A percentile compares a stretch with the other conserved stretches of the same genome.
Conservation (phyloP, 2,329 filamentous ascomycete species). For the Decorospora gaudefroyi region DNA sequence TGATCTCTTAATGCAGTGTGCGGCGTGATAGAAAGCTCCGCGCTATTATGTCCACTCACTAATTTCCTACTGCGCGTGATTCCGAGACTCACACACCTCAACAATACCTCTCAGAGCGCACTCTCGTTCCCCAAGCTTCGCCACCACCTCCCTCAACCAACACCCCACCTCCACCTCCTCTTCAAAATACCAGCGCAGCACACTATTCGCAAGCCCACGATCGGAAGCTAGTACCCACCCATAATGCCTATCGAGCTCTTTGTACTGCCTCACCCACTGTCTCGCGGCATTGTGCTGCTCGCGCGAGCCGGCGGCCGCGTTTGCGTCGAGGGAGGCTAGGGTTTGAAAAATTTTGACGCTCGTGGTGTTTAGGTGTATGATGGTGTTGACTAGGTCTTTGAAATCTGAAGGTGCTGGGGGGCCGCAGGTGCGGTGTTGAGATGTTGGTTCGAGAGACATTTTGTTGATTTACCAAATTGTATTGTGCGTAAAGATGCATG, state of each 20-base stretch:
- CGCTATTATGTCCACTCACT: too few species aligned
- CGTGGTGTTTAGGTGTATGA: not conserved
- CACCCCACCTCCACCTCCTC: not conserved
- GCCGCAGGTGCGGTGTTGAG: too few species aligned
- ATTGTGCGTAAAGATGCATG: too few species aligned
- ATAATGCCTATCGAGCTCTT: constrained; percentile 10
- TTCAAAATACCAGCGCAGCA: not conserved
- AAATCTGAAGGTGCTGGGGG: constrained; percentile 1
- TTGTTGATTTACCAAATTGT: too few species aligned
- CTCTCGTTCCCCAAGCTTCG: not conserved
- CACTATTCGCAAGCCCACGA: not conserved
- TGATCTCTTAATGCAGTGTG: too few species aligned
- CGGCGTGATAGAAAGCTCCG: too few species aligned
- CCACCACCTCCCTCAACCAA: constrained; percentile 1
- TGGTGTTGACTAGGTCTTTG: not conserved
- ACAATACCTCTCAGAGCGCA: too few species aligned
- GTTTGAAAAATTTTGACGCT: not conserved
- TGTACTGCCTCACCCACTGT: not conserved
- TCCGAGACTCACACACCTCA: too few species aligned
- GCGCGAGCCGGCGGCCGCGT: too few species aligned
- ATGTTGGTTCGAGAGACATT: too few species aligned
- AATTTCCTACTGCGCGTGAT: too few species aligned
- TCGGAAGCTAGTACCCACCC: constrained; percentile 15
- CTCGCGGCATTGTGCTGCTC: not conserved
- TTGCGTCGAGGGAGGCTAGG: not conserved